Conservation (phyloP, 306 rosid species). For the Rosa multiflora region DNA sequence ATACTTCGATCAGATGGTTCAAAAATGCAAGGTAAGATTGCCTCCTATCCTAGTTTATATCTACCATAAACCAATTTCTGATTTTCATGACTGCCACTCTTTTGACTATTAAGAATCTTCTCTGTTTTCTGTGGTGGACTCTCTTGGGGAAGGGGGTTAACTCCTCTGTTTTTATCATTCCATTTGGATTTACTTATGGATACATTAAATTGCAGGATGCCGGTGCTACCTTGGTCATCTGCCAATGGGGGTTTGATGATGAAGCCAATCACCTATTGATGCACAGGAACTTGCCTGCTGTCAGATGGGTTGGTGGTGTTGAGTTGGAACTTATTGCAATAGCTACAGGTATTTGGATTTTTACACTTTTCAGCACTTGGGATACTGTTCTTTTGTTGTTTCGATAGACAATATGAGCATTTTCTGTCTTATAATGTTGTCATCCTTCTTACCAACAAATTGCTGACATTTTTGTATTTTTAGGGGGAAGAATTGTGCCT, state of each 20-base stretch:
- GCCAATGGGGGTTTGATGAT: constrained; percentile 99
- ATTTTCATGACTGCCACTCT: not conserved
- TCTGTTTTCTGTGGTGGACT: not conserved
- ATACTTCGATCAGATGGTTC: constrained; percentile 96
- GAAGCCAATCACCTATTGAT: constrained; percentile 97
- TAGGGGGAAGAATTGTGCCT: constrained; percentile 99
- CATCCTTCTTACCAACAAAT: constrained; percentile 6
- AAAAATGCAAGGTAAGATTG: constrained; percentile 78
- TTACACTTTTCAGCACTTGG: constrained; percentile 10
- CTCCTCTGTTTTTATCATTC: not conserved
- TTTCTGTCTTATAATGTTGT: constrained; percentile 1
- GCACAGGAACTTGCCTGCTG: constrained; percentile 97
- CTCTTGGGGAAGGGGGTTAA: not conserved
- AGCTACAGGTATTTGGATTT: constrained; percentile 73
- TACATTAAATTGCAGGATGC: constrained; percentile 60
- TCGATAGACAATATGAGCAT: not conserved
- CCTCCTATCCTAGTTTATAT: not conserved
- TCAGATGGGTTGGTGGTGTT: constrained; percentile 99
- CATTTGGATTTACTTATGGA: constrained; percentile 11
- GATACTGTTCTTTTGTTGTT: not conserved
- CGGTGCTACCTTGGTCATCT: constrained; percentile 93
- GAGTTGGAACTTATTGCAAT: constrained; percentile 97
- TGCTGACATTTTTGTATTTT: constrained; percentile 26
- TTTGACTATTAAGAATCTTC: not conserved
- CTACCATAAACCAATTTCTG: not conserved